Conservation (phyloP, 805 yeast genomes). For the Maudiozyma saulgeensis region DNA sequence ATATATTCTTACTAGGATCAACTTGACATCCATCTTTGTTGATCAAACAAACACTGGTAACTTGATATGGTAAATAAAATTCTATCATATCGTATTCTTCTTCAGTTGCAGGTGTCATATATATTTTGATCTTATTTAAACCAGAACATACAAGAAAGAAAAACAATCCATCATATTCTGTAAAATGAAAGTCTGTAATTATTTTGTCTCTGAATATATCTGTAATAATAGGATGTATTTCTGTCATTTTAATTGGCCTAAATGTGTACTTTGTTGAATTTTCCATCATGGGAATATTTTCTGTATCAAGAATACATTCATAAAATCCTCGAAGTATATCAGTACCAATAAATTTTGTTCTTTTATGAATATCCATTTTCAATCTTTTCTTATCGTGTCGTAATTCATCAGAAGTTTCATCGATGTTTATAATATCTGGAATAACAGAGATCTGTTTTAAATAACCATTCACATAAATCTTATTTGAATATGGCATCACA, state of each 20-base stretch:
- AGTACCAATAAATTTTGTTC: background rate
- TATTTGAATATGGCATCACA: conserved; percentile 18
- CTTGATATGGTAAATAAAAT: conserved; percentile 8
- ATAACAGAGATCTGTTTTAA: conserved; percentile 3
- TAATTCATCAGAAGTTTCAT: background rate
- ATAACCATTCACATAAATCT: conserved; percentile 10
- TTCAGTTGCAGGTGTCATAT: background rate
- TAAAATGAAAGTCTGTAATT: conserved; percentile 3
- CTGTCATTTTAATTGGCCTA: background rate
- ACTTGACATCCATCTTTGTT: background rate
- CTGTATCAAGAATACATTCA: background rate
- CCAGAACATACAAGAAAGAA: conserved; percentile 8
- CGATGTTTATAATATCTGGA: background rate
- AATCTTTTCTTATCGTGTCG: background rate
- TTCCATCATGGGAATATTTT: background rate
- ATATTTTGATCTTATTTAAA: conserved; percentile 2
- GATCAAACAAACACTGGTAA: conserved; percentile 4
- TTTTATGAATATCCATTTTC: background rate
- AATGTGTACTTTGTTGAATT: background rate
- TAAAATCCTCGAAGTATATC: conserved; percentile 2
- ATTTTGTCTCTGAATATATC: conserved; percentile 1
- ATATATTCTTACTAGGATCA: background rate
- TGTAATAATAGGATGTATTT: background rate
- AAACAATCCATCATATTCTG: background rate
- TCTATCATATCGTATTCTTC: conserved; percentile 6